Evolutionary conservation across 108 stramenopile genomes (phyloP), one percentile per base, ranked within the genome.

Genomic region (Aurantiochytrium sp.): DNA sequence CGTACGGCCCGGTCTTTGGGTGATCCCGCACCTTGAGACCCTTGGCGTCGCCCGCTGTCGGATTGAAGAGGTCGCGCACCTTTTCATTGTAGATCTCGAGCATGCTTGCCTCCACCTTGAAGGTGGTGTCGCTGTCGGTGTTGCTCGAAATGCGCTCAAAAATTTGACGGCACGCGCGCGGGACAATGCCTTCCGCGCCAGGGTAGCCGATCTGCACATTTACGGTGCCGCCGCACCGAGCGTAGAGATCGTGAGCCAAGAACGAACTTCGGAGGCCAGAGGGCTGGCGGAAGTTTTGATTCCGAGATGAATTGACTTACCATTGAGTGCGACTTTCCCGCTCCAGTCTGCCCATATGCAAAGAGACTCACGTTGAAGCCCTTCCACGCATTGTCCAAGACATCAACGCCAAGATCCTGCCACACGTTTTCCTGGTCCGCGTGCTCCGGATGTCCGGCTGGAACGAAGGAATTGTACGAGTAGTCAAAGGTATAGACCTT

Each of bases 81-180:
- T 87, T 90, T 31, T 90, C 90, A 50, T 89, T 91, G 89, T 91
- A 91, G 3, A 91, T 91, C 37, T 91, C 90, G n/a, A 91, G 30
- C 73, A 91, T 89, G 54, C 86, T 86, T 4, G 45, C 81, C 6
- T 41, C 39, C 1, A 88, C 86, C 17, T 30, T 50, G 88, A 88
- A 88, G 0, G 86, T 22, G 24, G 45, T 48, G 15, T 21, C n/a
- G 12, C 31, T 27, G 21, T 54, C 52, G 6, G 37, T 42, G 88
- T 85, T 88, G 68, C 10, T 50, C 17, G 54, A 21, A 53, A 88
- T 88, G 1, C 87, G 87, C 27, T 88, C 41, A 4, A 90, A 89
- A 34, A 90, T 89, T 24, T 89, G 37, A 8, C 45, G 17, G 59
- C 55, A 88, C 5, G 88, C 90, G 55, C 81, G 31, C 17, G 88